phyloP scores from a whole-genome alignment of 2,329 filamentous ascomycete species.

The Ampelomyces quisqualis region DNA sequence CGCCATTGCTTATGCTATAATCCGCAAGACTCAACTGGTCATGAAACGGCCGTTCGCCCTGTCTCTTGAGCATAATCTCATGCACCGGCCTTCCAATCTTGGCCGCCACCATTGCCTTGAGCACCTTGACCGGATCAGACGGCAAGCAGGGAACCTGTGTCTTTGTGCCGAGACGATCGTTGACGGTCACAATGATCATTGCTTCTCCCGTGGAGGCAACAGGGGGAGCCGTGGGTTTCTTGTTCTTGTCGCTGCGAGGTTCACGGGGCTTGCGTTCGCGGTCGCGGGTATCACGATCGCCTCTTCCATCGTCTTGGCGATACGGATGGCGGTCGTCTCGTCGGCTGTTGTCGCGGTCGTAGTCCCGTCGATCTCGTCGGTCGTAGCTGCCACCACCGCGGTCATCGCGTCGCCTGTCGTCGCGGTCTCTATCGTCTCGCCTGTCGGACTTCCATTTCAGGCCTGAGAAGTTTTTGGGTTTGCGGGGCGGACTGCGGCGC shows the following conservation, averaged over 20 bases:
- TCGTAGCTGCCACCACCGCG: too few species aligned
- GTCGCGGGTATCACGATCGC: constrained; percentile 9
- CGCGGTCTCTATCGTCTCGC: constrained; percentile 12
- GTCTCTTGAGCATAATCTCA: constrained; percentile 87
- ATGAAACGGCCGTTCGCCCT: constrained; percentile 92
- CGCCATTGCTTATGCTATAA: constrained; percentile 91
- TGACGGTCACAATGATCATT: constrained; percentile 93
- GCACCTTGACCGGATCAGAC: constrained; percentile 77
- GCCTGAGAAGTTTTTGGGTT: constrained; percentile 50
- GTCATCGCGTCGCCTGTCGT: constrained; percentile 6
- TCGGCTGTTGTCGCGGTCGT: constrained; percentile 3
- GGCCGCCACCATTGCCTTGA: constrained; percentile 89
- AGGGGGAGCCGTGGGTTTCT: constrained; percentile 32
- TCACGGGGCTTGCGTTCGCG: constrained; percentile 27
- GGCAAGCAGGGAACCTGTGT: constrained; percentile 87
- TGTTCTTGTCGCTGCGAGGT: constrained; percentile 30
- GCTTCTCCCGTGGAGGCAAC: constrained; percentile 56
- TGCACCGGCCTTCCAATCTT: constrained; percentile 85
- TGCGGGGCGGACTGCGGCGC: constrained; percentile 28
- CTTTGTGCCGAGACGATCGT: constrained; percentile 95
- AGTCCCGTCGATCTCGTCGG: too few species aligned
- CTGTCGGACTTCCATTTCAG: constrained; percentile 59
- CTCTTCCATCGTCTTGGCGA: background rate
- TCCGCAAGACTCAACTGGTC: constrained; percentile 84
- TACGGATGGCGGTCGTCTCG: constrained; percentile 13